Evolutionary conservation across 2,329 filamentous ascomycete species (phyloP), one percentile per base, ranked within the genome.

Genomic region (Dactylellina parvicollis): DNA sequence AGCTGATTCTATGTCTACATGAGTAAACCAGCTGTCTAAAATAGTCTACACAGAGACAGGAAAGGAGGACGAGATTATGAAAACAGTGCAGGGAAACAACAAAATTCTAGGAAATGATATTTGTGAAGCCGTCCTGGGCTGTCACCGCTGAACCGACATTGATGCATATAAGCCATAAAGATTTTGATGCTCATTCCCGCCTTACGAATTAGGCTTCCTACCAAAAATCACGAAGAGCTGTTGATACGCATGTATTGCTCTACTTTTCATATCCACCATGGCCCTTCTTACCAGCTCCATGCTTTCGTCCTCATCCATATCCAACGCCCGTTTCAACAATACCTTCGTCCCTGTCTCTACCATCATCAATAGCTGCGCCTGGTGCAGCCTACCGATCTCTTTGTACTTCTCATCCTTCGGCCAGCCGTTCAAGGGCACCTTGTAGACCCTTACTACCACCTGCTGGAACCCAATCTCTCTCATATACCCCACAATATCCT

Each of bases 341-440:
- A 72, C 59, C 30, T 72, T 72, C 14, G 67, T 72, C 0, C 42
- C 67, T 7, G 59, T 64, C 26, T 72, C 67, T n/a, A 72, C 59
- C 59, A 60, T 60, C 67, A 72, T 72, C 12, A 72, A 28, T 5
- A 60, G 22, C 52, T 72, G 57, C 14, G 67, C 67, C 34, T 72
- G 67, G 30, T 72, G 67, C 26, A 72, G 42, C 20, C 49, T 49
- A 1, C 80, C 80, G 16, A 80, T 75, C 61, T 79, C 76, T 49
- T 80, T 80, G 24, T 78, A 75, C 4, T 75, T 77, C 10, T 59
- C 74, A 12, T 80, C 77, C 28, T 75, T 78, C 10, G 80, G 78
- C 79, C 80, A 80, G 0, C 75, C 57, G 22, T 78, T 79, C 1
- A 77, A 76, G 0, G 80, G 80, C 0, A 80, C 76, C 67, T 80